A percentile compares a stretch with the other conserved stretches of the same genome.
phyloP scores from a whole-genome alignment of 179 eudicot genomes.

The Carnegiea gigantea region DNA sequence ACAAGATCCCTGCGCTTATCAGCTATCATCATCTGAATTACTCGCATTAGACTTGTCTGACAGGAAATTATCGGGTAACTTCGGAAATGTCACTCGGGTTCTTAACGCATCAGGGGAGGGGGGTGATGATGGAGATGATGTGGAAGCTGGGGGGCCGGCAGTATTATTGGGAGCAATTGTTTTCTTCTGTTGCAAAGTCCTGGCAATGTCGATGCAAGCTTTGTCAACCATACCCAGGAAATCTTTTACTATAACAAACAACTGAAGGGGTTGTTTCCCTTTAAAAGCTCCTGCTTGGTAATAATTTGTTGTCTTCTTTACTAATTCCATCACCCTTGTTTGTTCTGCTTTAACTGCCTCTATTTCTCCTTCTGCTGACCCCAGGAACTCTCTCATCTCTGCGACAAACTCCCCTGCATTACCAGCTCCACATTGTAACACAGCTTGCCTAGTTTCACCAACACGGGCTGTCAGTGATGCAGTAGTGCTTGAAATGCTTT shows the following conservation, averaged over 20 bases:
- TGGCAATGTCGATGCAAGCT: constrained; percentile 69
- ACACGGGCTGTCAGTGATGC: constrained; percentile 37
- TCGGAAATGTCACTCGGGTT: constrained; percentile 60
- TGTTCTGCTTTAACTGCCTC: constrained; percentile 56
- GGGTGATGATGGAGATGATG: constrained; percentile 33
- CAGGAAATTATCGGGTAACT: constrained; percentile 71
- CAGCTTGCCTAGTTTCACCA: constrained; percentile 35
- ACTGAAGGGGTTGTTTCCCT: constrained; percentile 60
- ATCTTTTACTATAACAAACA: constrained; percentile 71
- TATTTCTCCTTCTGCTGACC: constrained; percentile 56
- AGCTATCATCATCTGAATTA: constrained; percentile 52
- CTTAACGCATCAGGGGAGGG: constrained; percentile 43
- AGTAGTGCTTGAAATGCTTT: constrained; percentile 33
- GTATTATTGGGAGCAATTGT: constrained; percentile 18
- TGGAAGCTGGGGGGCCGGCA: constrained; percentile 22
- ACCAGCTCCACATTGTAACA: constrained; percentile 41
- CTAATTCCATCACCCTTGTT: constrained; percentile 58
- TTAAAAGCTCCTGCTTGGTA: constrained; percentile 76
- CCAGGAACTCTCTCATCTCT: constrained; percentile 61
- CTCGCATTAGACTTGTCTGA: constrained; percentile 50
- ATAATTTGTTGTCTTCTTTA: constrained; percentile 72
- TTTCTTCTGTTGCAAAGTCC: constrained; percentile 52
- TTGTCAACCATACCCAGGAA: constrained; percentile 74
- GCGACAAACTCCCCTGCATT: constrained; percentile 41
- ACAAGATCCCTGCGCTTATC: constrained; percentile 11